A percentile compares a stretch with the other conserved stretches of the same genome.
Evolutionary conservation across 2,329 filamentous ascomycete species (phyloP).

Genomic region (Epichloe brachyelytri): DNA sequence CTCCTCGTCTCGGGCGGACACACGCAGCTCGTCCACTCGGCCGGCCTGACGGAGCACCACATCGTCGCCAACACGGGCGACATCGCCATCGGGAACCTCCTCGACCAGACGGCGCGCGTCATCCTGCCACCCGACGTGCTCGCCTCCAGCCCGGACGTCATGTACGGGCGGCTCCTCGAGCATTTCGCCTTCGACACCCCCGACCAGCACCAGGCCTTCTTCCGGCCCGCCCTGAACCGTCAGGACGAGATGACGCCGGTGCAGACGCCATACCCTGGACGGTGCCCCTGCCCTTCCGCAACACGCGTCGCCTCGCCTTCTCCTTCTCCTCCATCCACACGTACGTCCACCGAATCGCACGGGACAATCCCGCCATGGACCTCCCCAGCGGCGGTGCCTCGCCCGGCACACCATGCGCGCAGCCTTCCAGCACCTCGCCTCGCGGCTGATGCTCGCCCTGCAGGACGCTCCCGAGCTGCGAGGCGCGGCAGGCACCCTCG

Average conservation of each 20-base stretch:
- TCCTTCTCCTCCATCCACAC: conserved; percentile 61
- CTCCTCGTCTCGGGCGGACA: conserved; percentile 88
- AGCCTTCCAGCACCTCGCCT: conserved; percentile 77
- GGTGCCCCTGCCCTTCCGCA: conserved; percentile 53
- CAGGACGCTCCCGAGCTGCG: conserved; percentile 17
- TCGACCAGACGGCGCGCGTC: conserved; percentile 75
- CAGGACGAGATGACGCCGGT: conserved; percentile 41
- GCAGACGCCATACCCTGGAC: conserved; percentile 41
- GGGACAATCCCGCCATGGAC: conserved; percentile 28
- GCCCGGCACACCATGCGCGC: conserved; percentile 65
- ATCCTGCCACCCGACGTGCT: conserved; percentile 55
- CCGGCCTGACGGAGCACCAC: conserved; percentile 51
- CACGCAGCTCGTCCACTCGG: conserved; percentile 70
- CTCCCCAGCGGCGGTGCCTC: conserved; percentile 52
- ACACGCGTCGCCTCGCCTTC: conserved; percentile 46
- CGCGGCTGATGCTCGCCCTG: conserved; percentile 59
- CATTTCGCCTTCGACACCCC: conserved; percentile 54
- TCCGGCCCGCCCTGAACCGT: conserved; percentile 44
- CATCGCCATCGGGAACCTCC: conserved; percentile 75
- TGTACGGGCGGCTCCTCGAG: conserved; percentile 74
- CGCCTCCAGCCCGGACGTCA: conserved; percentile 44
- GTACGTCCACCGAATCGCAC: conserved; percentile 31
- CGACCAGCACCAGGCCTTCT: conserved; percentile 27
- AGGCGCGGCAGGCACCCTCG: conserved; percentile 41
- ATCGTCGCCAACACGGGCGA: conserved; percentile 64